Conservation (phyloP, 345 rosid species). For the Nephelium lappaceum region DNA sequence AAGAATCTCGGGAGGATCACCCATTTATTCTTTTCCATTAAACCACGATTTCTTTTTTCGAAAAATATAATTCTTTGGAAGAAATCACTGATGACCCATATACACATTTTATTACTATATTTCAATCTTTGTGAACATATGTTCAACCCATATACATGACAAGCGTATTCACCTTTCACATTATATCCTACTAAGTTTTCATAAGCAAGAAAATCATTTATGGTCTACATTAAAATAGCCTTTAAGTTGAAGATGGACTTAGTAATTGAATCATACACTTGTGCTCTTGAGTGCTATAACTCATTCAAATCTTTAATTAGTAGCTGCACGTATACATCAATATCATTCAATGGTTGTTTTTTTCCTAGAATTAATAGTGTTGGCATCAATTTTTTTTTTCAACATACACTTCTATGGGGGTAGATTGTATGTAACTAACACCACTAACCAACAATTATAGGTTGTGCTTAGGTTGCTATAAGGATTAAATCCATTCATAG, state of each 20-base stretch:
- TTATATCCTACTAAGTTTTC: too few relatives aligned
- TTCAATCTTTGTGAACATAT: too few relatives aligned
- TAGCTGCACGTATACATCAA: background rate
- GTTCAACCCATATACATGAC: too few relatives aligned
- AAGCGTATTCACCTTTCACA: too few relatives aligned
- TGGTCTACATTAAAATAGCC: background rate
- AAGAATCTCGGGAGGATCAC: too few relatives aligned
- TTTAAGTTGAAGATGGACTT: background rate
- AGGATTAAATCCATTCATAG: background rate
- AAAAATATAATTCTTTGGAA: too few relatives aligned
- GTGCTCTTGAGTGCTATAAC: background rate
- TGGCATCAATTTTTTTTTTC: background rate
- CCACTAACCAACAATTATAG: too few relatives aligned
- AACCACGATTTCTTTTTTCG: too few relatives aligned
- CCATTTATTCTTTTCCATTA: too few relatives aligned
- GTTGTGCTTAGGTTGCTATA: background rate
- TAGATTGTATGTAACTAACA: background rate
- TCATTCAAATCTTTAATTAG: background rate
- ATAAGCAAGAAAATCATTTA: too few relatives aligned
- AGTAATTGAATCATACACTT: background rate
- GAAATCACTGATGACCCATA: too few relatives aligned
- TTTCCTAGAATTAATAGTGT: background rate
- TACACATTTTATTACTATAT: too few relatives aligned
- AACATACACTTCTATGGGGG: background rate
- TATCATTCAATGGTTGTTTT: background rate